These are phyloP conservation scores for Malassezia equina DNA, from an alignment of 1,284 basidiomycete species.

Conservation along the genomic window DNA sequence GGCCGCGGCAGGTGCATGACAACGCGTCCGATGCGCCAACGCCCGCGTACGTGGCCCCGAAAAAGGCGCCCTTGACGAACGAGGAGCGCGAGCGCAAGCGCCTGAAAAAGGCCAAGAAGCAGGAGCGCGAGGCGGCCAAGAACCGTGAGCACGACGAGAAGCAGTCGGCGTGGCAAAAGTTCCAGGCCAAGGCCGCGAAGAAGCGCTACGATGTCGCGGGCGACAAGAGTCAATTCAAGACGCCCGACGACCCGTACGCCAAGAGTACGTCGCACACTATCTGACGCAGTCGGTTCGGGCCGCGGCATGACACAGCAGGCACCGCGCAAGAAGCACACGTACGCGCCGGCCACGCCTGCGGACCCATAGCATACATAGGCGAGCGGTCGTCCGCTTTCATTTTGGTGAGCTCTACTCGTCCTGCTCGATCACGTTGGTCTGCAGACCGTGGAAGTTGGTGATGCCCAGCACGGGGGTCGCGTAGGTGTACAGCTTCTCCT, in stretches of 20 bases:
- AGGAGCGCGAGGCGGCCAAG: slow-evolving; percentile 72
- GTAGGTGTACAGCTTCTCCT: slow-evolving; percentile 49
- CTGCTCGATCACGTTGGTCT: slow-evolving; percentile 45
- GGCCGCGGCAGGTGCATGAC: slow-evolving; percentile 40
- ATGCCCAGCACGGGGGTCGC: slow-evolving; percentile 44
- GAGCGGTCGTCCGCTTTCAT: slow-evolving; percentile 5
- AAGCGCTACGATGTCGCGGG: slow-evolving; percentile 60
- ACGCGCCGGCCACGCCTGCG: background rate
- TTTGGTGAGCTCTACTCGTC: slow-evolving; percentile 22
- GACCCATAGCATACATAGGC: background rate
- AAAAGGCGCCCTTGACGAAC: slow-evolving; percentile 51
- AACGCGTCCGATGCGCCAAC: background rate
- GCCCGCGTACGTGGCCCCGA: background rate
- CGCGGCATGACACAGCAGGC: slow-evolving; percentile 12
- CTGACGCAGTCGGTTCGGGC: slow-evolving; percentile 4
- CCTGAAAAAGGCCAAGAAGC: slow-evolving; percentile 91
- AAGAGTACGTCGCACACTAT: slow-evolving; percentile 55
- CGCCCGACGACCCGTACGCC: slow-evolving; percentile 82
- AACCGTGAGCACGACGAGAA: slow-evolving; percentile 79
- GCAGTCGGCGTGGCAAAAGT: slow-evolving; percentile 91
- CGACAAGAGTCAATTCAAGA: slow-evolving; percentile 74
- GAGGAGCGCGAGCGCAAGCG: slow-evolving; percentile 68
- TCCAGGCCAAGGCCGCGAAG: slow-evolving; percentile 60
- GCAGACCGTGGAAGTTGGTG: slow-evolving; percentile 45
- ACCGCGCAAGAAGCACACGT: slow-evolving; percentile 1